Evolutionary conservation across 2,329 filamentous ascomycete genomes (phyloP).

Genomic region (Alternaria conjuncta): DNA sequence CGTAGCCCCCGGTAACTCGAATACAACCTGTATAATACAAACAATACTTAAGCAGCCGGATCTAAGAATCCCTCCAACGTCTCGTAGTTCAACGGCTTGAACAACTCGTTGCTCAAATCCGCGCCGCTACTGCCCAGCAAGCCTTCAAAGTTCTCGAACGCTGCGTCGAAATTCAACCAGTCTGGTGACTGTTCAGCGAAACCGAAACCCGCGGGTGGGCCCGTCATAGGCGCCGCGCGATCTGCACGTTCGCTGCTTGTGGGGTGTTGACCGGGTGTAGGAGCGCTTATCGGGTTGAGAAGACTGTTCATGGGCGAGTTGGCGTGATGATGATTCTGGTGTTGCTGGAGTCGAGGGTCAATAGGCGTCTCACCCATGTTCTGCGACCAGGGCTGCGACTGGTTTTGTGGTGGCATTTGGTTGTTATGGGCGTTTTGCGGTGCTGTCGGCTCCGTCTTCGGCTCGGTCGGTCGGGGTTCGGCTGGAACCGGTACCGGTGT

Average conservation of each 20-base stretch:
- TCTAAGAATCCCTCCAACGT: conserved; percentile 42
- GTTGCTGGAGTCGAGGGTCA: conserved; percentile 42
- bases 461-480: conserved; percentile 25
- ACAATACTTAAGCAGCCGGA: conserved; percentile 20
- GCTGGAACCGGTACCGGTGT: conserved; percentile 36
- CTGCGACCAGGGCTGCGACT: conserved; percentile 31
- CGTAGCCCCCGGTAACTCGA: neutral
- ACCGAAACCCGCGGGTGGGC: conserved; percentile 29
- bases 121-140: conserved; percentile 47
- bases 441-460: conserved; percentile 28
- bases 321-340: conserved; percentile 8
- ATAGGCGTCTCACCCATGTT: conserved; percentile 34
- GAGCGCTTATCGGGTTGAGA: conserved; percentile 36
- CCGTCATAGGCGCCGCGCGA: conserved; percentile 31
- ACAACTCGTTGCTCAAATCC: conserved; percentile 48
- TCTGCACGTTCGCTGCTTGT: conserved; percentile 47
- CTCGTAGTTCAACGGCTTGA: conserved; percentile 47
- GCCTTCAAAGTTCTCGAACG: conserved; percentile 51
- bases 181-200: conserved; percentile 46
- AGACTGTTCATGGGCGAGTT: conserved; percentile 38
- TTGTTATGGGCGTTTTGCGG: conserved; percentile 23
- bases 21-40: neutral
- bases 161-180: conserved; percentile 49
- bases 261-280: conserved; percentile 45
- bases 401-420: conserved; percentile 14